These are phyloP conservation scores for Pichia sp. DNA, from an alignment of 1,139 yeast species.

Conservation along the genomic window DNA sequence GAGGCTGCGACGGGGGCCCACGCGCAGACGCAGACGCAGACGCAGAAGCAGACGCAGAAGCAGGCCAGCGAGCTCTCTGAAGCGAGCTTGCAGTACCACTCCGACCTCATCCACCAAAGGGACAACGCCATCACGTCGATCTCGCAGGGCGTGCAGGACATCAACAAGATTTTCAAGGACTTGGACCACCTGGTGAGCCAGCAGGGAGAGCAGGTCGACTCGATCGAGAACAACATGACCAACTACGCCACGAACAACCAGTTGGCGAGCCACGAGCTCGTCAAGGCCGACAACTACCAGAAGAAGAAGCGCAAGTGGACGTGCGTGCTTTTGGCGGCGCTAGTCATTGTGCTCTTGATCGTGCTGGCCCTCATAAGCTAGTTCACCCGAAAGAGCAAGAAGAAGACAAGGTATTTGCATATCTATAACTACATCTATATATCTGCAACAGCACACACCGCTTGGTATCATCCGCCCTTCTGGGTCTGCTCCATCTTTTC, in stretches of 20 bases:
- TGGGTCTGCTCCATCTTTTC: constrained; percentile 44
- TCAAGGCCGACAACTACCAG: constrained; percentile 73
- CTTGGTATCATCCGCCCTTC: constrained; percentile 53
- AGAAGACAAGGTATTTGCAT: not conserved
- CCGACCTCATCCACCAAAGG: constrained; percentile 64
- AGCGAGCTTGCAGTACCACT: constrained; percentile 43
- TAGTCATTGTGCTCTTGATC: constrained; percentile 43
- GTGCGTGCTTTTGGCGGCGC: constrained; percentile 51
- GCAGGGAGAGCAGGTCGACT: constrained; percentile 81
- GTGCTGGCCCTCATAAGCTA: constrained; percentile 38
- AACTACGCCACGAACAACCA: constrained; percentile 64
- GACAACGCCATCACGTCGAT: constrained; percentile 69
- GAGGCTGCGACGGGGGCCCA: too few species aligned
- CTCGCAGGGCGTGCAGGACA: constrained; percentile 74
- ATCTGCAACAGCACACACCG: not conserved
- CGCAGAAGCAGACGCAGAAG: constrained; percentile 8
- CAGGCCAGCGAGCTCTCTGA: constrained; percentile 14
- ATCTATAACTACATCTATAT: not conserved
- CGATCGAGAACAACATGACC: constrained; percentile 73
- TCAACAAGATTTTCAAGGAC: constrained; percentile 79
- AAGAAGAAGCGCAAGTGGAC: constrained; percentile 68
- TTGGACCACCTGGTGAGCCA: constrained; percentile 71
- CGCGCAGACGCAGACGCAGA: not conserved
- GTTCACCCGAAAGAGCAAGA: not conserved
- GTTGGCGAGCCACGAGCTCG: constrained; percentile 64